phyloP scores from a whole-genome alignment of 202 grass and related monocot genomes.

The Schoenoplectus triqueter region DNA sequence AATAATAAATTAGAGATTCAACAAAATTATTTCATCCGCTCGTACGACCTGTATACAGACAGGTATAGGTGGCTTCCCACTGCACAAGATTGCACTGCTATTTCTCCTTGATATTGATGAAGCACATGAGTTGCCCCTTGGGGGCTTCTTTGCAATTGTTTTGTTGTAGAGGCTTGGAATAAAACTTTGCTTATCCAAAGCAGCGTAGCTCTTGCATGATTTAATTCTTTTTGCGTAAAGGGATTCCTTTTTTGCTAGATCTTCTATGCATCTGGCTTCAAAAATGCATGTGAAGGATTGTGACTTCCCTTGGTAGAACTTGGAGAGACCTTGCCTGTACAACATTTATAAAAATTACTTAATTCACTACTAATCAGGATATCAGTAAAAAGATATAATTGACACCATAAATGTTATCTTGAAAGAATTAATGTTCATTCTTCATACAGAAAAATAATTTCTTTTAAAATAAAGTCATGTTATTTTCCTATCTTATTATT shows the following conservation, averaged over 20 bases:
- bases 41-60: slow-evolving; percentile 16
- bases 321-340: slow-evolving; percentile 76
- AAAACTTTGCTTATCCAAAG: slow-evolving; percentile 42
- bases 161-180: slow-evolving; percentile 22
- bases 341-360: background rate
- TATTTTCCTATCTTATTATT: too few relatives aligned
- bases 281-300: slow-evolving; percentile 83
- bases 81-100: slow-evolving; percentile 35
- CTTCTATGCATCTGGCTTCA: slow-evolving; percentile 63
- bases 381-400: background rate
- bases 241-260: slow-evolving; percentile 78
- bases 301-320: slow-evolving; percentile 73
- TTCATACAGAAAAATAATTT: too few relatives aligned
- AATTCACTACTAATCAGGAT: background rate
- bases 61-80: slow-evolving; percentile 38
- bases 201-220: slow-evolving; percentile 62
- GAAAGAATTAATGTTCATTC: too few relatives aligned
- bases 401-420: background rate
- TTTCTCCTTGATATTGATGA: slow-evolving; percentile 38
- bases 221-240: slow-evolving; percentile 57
- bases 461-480: too few relatives aligned
- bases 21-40: background rate
- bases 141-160: slow-evolving; percentile 42
- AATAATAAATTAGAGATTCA: background rate
- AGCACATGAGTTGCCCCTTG: slow-evolving; percentile 44